Evolutionary conservation across 257 asterid species (phyloP).

Genomic region (Nicotiana tomentosiformis): DNA sequence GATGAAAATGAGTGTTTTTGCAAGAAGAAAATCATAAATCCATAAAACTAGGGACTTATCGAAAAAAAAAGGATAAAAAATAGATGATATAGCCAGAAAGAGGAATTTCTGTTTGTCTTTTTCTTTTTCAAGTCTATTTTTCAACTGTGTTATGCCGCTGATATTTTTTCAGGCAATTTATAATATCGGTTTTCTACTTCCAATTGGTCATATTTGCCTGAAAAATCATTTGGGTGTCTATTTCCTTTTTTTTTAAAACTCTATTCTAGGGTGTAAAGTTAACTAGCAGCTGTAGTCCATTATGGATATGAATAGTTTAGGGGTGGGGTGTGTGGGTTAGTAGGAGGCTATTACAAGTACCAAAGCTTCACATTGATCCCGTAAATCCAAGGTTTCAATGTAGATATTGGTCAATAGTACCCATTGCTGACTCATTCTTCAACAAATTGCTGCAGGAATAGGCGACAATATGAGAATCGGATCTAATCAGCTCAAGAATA

Average conservation of each 20-base stretch:
- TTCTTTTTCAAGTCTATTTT: slow-evolving; percentile 2
- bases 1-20: background rate
- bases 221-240: background rate
- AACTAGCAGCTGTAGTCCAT: background rate
- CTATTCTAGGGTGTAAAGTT: background rate
- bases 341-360: background rate
- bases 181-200: background rate
- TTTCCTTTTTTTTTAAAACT: background rate
- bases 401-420: background rate
- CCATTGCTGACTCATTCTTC: background rate
- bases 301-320: background rate
- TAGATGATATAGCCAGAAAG: background rate
- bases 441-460: background rate
- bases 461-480: background rate
- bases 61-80: no score
- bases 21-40: background rate
- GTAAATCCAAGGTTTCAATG: background rate
- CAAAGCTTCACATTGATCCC: background rate
- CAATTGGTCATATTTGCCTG: background rate
- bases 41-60: background rate
- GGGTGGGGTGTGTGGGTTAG: background rate
- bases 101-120: background rate
- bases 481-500: background rate
- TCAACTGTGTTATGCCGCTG: background rate
- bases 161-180: background rate